Base-by-base conservation (phyloP, 495 filamentous ascomycete species). In the Lophiotrema nucula region DNA sequence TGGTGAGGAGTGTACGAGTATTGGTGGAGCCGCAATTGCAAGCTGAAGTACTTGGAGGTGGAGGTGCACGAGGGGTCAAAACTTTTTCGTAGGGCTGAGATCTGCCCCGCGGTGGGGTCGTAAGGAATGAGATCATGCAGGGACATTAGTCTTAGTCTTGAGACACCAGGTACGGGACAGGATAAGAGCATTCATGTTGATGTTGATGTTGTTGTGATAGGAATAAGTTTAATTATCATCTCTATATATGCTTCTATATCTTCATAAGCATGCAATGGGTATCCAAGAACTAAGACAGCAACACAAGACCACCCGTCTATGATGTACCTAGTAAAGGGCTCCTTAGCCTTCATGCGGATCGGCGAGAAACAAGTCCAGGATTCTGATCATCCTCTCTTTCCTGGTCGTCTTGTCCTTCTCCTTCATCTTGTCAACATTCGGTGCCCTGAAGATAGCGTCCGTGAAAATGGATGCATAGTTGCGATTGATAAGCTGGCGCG, bases 401-500 rank as follows among this genome's bases (percentile, higher is more conserved):
- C 45, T 48, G 1, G 42, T 41, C 10, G 47, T 42, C 56, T 54
- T 67, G 21, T 66, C 60, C 31, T 60, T 63, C 13, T 67, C 62
- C 26, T 55, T 62, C 45, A 53, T 53, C 31, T 45, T 59, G 4
- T 47, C 50, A 16, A 46, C 23, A 0, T 45, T 31, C 21, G 28
- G 23, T 22, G 42, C 25, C 56, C 48, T 47, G 15, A 70, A 58
- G 23, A 70, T 54, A 3, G 46, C 62, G 0, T 53, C 58, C 4
- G 65, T 56, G 39, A 70, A 70, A 1, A 68, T 45, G 26, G 55
- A 47, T n/a, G 67, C 65, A 33, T 60, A 66, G 46, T 60, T 66
- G 23, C 57, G 60, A 19, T 58, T 43, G 12, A 70, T 56, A 3
- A 70, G 39, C 33, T 70, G 66, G 27, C 59, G 27, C 25, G 62